Percentiles rank a stretch among this genome's conserved stretches.
phyloP scores from a whole-genome alignment of 768 basidiomycete species.

The Tulasnella sp. region DNA sequence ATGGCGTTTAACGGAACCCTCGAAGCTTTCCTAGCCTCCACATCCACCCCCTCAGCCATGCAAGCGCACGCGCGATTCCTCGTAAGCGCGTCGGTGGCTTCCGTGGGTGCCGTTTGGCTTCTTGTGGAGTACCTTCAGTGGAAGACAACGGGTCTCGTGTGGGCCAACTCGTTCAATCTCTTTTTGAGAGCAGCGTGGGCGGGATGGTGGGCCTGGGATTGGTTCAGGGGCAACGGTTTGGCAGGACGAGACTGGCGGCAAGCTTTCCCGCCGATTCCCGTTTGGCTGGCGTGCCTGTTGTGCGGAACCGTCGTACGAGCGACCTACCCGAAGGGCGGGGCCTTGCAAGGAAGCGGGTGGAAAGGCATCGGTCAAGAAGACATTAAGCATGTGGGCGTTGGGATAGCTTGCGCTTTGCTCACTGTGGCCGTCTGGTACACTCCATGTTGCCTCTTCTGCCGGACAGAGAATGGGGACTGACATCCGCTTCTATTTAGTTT shows the following conservation, averaged over 20 bases:
- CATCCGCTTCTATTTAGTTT: neutral
- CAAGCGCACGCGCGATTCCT: slow-evolving; percentile 68
- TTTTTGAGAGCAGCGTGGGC: slow-evolving; percentile 47
- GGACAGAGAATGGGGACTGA: neutral
- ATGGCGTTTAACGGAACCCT: slow-evolving; percentile 86
- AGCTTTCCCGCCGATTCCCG: neutral
- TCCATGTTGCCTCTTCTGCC: neutral
- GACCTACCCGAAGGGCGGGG: neutral
- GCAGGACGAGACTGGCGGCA: neutral
- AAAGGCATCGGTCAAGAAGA: neutral
- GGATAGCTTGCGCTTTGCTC: neutral
- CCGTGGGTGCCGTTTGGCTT: slow-evolving; percentile 50
- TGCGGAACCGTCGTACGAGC: neutral
- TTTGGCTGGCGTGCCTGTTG: neutral
- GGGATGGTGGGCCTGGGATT: slow-evolving; percentile 4
- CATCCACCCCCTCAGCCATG: slow-evolving; percentile 64
- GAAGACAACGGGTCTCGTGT: slow-evolving; percentile 68
- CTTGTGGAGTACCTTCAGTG: slow-evolving; percentile 44
- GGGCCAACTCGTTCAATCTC: slow-evolving; percentile 69
- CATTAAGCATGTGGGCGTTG: neutral
- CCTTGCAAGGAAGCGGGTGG: neutral
- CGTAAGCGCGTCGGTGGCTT: slow-evolving; percentile 66
- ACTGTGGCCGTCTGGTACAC: neutral
- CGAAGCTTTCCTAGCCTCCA: slow-evolving; percentile 85
- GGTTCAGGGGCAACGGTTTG: neutral